phyloP scores from a whole-genome alignment of 495 filamentous ascomycete genomes.

The Talaromyces liani region DNA sequence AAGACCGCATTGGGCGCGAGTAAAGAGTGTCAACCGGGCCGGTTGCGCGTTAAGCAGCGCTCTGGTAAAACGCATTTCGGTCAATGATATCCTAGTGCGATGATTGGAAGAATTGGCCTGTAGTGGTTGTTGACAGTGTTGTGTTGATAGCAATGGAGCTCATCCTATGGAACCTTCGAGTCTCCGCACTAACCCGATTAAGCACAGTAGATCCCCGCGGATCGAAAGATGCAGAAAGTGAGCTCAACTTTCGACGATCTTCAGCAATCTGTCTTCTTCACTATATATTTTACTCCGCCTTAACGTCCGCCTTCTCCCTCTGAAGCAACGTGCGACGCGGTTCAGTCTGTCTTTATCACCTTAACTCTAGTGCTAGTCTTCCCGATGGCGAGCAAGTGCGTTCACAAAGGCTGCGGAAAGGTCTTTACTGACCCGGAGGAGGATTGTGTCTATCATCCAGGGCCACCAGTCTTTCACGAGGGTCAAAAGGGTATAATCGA shows the following conservation, averaged over 20 bases:
- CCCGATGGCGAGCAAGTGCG: conserved; percentile 83
- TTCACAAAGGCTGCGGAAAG: conserved; percentile 94
- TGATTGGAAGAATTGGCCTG: neutral
- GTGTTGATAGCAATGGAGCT: conserved; percentile 6
- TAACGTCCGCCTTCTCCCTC: neutral
- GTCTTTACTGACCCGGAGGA: conserved; percentile 75
- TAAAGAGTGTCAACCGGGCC: conserved; percentile 75
- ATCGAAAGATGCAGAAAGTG: neutral
- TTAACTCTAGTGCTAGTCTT: neutral
- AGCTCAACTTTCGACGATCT: neutral
- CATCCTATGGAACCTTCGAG: conserved; percentile 41
- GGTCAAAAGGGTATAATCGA: conserved; percentile 83
- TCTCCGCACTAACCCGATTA: conserved; percentile 31
- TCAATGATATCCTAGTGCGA: too few species aligned
- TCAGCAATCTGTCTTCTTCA: neutral
- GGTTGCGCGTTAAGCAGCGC: conserved; percentile 42
- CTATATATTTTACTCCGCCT: neutral
- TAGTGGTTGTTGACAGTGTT: neutral
- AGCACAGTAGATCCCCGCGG: conserved; percentile 9
- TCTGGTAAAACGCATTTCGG: conserved; percentile 31
- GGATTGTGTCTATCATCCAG: conserved; percentile 85
- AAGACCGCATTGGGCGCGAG: conserved; percentile 67
- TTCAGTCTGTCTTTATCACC: neutral
- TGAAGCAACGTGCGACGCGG: neutral
- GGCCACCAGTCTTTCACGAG: conserved; percentile 93